phyloP scores from a whole-genome alignment of 2,329 filamentous ascomycete genomes.

The Coniochaeta sp. region DNA sequence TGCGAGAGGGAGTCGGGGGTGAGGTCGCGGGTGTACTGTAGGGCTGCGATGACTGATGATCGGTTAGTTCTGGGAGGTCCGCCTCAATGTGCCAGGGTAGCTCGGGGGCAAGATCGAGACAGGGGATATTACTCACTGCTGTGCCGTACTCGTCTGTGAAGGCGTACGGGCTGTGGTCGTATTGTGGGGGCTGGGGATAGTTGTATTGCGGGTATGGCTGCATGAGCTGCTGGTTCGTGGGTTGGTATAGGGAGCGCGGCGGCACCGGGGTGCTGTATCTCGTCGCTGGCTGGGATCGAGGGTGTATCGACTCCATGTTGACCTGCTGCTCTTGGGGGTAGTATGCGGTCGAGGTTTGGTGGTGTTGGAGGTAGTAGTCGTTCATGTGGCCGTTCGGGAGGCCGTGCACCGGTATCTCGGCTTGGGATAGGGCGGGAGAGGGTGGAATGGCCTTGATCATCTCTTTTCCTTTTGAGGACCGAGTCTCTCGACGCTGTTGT shows the following conservation, averaged over 20 bases:
- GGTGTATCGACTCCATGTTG: constrained; percentile 18
- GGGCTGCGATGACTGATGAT: constrained; percentile 21
- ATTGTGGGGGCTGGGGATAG: not conserved
- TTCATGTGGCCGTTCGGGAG: constrained; percentile 26
- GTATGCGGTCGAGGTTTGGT: constrained; percentile 30
- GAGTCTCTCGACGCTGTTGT: constrained; percentile 11
- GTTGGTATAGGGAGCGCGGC: constrained; percentile 10
- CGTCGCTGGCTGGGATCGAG: constrained; percentile 26
- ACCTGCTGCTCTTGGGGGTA: constrained; percentile 18
- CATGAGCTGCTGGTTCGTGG: not conserved
- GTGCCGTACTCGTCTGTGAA: not conserved
- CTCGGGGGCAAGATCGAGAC: not conserved
- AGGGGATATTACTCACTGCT: not conserved
- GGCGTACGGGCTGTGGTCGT: not conserved
- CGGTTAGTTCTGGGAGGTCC: not conserved
- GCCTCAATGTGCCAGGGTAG: not conserved
- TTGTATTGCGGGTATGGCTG: not conserved
- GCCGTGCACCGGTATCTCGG: constrained; percentile 22
- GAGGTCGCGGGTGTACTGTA: constrained; percentile 47
- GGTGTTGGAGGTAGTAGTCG: constrained; percentile 9
- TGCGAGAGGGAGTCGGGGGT: constrained; percentile 35
- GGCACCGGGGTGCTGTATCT: constrained; percentile 30
- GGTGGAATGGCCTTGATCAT: constrained; percentile 19
- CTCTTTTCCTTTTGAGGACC: constrained; percentile 6
- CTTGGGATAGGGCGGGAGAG: constrained; percentile 37